Evolutionary conservation across 2,329 filamentous ascomycete species (phyloP).

Genomic region (Penicillium griseofulvum): DNA sequence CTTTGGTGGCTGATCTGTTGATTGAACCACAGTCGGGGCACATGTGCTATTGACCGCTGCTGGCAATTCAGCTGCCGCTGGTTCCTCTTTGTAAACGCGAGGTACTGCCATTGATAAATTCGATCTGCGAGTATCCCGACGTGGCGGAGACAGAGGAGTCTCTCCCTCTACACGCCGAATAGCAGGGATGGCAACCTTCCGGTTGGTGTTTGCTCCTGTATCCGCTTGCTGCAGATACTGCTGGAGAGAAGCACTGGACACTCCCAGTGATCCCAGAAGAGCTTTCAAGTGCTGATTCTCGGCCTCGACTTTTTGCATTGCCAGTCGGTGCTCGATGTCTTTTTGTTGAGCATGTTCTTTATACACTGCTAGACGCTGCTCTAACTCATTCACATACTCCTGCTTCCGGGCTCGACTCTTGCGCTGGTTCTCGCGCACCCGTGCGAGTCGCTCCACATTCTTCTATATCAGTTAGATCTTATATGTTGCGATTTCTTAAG

Average conservation of each 20-base stretch:
- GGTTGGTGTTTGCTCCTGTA: slow-evolving; percentile 15
- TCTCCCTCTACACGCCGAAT: slow-evolving; percentile 16
- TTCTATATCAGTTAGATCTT: slow-evolving; percentile 14
- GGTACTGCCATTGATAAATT: neutral
- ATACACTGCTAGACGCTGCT: slow-evolving; percentile 29
- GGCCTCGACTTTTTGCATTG: slow-evolving; percentile 32
- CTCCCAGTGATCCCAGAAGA: slow-evolving; percentile 27
- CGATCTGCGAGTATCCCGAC: neutral
- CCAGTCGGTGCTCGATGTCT: slow-evolving; percentile 36
- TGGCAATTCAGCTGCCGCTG: neutral
- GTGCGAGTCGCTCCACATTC: slow-evolving; percentile 39
- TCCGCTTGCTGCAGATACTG: slow-evolving; percentile 27
- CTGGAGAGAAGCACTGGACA: slow-evolving; percentile 24
- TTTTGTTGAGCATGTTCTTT: slow-evolving; percentile 30
- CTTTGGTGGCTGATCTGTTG: neutral
- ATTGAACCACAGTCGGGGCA: neutral
- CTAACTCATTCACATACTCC: slow-evolving; percentile 37
- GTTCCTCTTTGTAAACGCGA: neutral
- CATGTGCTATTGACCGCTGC: neutral
- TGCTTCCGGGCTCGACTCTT: slow-evolving; percentile 38
- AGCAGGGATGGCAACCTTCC: slow-evolving; percentile 39
- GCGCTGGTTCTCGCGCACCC: slow-evolving; percentile 40
- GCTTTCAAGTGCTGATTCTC: slow-evolving; percentile 34
- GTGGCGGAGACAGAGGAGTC: neutral
- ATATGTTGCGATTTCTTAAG: neutral